Base-by-base conservation (phyloP, 139 green algal genomes). In the Pleodorina starrii region DNA sequence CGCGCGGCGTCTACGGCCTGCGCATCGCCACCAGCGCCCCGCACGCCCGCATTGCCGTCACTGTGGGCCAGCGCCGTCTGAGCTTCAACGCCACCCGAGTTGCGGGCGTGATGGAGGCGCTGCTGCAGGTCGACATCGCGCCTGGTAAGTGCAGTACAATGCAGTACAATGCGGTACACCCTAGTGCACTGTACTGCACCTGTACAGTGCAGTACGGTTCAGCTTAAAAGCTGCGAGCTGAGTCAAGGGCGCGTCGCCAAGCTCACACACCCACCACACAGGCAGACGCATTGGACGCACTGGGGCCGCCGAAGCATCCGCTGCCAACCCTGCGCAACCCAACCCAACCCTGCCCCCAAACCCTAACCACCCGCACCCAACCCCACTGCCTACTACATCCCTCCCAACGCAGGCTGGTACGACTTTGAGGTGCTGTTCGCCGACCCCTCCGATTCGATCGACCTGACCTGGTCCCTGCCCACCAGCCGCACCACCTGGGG, bases 341-440 rank as follows among this genome's bases (percentile, higher is more conserved):
- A n/a, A n/a, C n/a, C n/a, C 21, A 12, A 2, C 29, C 29, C 29
- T 66, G 29, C 51, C 14, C 51, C 14, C 51, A 60, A 14, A 60
- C 51, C 14, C 54, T 66, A 5, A n/a, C n/a, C n/a, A n/a, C n/a
- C n/a, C n/a, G n/a, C n/a, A n/a, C n/a, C n/a, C n/a, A n/a, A n/a
- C n/a, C n/a, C n/a, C n/a, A n/a, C n/a, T n/a, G n/a, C n/a, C n/a
- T n/a, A n/a, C n/a, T 66, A 21, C 29, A 21, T 77, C 6, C 40
- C 3, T 48, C 32, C 35, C 11, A 9, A 2, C 35, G 5, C 73
- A 81, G 73, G 21, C 9, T 81, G 43, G 42, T 81, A 63, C 23
- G 43, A 60, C 6, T 81, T 81, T 36, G 73, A 81, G 44, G 21
- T 81, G 43, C 73, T 57, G 43, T 81, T 60, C 73, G 17, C 10